Conservation (phyloP, 208 protist genomes). For the Strigomonas galati region DNA sequence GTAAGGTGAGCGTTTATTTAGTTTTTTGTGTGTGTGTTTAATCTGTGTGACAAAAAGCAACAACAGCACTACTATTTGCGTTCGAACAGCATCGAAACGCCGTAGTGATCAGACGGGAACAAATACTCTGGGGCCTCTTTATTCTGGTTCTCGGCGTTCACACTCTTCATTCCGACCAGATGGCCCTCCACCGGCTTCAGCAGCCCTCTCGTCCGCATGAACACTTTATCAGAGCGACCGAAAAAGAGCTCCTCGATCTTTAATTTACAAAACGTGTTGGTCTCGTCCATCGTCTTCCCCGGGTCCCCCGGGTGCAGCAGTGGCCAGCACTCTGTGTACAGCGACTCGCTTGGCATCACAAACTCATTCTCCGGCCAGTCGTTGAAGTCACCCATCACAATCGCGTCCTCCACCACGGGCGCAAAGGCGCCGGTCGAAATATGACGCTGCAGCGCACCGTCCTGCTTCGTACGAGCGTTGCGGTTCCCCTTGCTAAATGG, state of each 20-base stretch:
- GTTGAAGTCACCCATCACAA: constrained; percentile 92
- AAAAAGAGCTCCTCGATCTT: constrained; percentile 92
- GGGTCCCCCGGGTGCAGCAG: constrained; percentile 53
- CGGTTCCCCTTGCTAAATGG: constrained; percentile 76
- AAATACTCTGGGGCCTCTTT: constrained; percentile 75
- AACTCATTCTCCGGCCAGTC: constrained; percentile 89
- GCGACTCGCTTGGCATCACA: constrained; percentile 67
- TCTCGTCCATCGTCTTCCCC: constrained; percentile 90
- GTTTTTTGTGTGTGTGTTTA: no score
- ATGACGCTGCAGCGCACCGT: constrained; percentile 53
- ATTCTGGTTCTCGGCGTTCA: constrained; percentile 82
- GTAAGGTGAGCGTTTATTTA: neutral
- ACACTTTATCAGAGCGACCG: constrained; percentile 86
- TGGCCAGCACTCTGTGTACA: constrained; percentile 83
- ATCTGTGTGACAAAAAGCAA: neutral
- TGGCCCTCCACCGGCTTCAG: constrained; percentile 67
- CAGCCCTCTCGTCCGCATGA: constrained; percentile 45
- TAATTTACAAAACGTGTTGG: constrained; percentile 89
- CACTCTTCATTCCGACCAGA: constrained; percentile 77
- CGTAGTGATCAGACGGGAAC: constrained; percentile 90
- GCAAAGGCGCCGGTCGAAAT: constrained; percentile 28
- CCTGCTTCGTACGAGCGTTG: constrained; percentile 70
- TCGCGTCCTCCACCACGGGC: constrained; percentile 40
- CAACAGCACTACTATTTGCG: constrained; percentile 1
- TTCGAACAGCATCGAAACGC: constrained; percentile 73